Conservation (phyloP, 495 filamentous ascomycete genomes). For the Penicillium daleae region DNA sequence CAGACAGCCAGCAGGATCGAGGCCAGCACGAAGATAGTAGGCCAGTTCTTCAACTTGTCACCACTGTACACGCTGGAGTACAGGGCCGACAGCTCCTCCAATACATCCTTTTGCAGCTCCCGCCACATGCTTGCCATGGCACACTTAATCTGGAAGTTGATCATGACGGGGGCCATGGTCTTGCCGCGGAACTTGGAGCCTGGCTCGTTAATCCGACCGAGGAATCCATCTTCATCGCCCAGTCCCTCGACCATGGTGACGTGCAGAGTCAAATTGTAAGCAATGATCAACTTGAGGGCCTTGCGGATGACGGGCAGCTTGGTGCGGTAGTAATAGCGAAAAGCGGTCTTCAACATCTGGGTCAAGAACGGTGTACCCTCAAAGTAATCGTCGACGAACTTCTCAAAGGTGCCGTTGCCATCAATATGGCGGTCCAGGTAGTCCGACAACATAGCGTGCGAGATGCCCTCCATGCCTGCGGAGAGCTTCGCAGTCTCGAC, state of each 20-base stretch:
- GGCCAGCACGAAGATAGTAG: constrained; percentile 93
- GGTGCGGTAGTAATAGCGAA: constrained; percentile 84
- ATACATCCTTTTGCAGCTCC: constrained; percentile 88
- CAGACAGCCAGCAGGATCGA: constrained; percentile 88
- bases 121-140: constrained; percentile 96
- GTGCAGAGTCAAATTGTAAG: constrained; percentile 90
- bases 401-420: constrained; percentile 73
- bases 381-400: constrained; percentile 92
- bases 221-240: constrained; percentile 74
- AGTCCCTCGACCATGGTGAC: constrained; percentile 90
- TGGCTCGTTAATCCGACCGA: constrained; percentile 78
- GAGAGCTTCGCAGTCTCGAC: constrained; percentile 83
- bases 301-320: constrained; percentile 85
- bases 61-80: constrained; percentile 94
- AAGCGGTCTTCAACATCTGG: constrained; percentile 90
- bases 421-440: constrained; percentile 94
- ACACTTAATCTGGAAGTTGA: constrained; percentile 97
- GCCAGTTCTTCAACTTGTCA: constrained; percentile 95
- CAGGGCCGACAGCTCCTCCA: constrained; percentile 85
- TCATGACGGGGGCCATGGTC: constrained; percentile 91
- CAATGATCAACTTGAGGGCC: constrained; percentile 86
- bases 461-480: constrained; percentile 82
- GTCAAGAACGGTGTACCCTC: constrained; percentile 91
- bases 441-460: constrained; percentile 73
- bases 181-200: constrained; percentile 82